phyloP scores from a whole-genome alignment of 371 early-diverging fungal genomes.

The Gilbertella persicaria region DNA sequence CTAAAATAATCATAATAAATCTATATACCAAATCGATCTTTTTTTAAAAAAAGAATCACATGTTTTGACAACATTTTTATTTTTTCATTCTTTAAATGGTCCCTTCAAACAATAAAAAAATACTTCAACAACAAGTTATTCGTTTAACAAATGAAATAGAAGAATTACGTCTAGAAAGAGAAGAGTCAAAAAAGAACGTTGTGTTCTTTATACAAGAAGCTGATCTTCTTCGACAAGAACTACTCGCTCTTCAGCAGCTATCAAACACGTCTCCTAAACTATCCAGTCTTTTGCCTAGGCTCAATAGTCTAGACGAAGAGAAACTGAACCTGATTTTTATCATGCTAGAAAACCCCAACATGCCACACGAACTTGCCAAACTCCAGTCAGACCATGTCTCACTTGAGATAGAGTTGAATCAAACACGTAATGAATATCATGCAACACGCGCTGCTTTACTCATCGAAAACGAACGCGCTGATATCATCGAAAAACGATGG shows the following conservation, averaged over 20 bases:
- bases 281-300: neutral
- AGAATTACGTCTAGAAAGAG: conserved; percentile 38
- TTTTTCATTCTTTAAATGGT: conserved; percentile 10
- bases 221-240: conserved; percentile 30
- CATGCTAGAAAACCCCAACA: neutral
- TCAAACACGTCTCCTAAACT: neutral
- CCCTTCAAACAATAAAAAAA: conserved; percentile 19
- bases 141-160: conserved; percentile 41
- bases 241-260: conserved; percentile 13
- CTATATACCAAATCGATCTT: neutral
- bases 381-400: neutral
- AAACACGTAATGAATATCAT: conserved; percentile 11
- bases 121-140: conserved; percentile 28
- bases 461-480: conserved; percentile 28
- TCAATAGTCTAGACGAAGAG: neutral
- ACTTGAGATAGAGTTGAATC: conserved; percentile 13
- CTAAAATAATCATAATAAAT: no score
- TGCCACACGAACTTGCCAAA: neutral
- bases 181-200: conserved; percentile 44
- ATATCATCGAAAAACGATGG: conserved; percentile 31
- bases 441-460: conserved; percentile 8
- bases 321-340: neutral
- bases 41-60: no score
- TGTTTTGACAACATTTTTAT: no score
- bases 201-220: conserved; percentile 44